Base-by-base conservation (phyloP, 2,329 filamentous ascomycete genomes). In the Paraphaeosphaeria minitans region DNA sequence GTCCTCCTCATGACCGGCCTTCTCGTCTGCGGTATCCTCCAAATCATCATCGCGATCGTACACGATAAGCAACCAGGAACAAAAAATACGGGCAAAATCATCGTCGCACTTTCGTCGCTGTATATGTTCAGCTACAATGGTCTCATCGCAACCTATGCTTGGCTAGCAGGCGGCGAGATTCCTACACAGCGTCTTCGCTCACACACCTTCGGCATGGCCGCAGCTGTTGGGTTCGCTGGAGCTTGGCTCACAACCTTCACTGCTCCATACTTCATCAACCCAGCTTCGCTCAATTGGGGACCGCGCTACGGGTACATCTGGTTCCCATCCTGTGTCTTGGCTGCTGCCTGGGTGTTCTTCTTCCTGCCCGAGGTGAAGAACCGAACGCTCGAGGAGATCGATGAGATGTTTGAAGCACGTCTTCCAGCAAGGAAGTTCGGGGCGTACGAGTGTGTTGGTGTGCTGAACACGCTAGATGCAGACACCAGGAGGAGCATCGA, bases 241-340 rank as follows among this genome's bases (percentile, higher is more conserved):
- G 83, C 82, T 0, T 86, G 84, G 84, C 75, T 84, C 7, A 82
- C 83, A 0, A 85, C 83, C 0, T 86, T 86, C 63, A 86, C 84
- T 0, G 83, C 84, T 2, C 84, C 84, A 0, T 86, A 86, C 65
- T 87, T 87, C 64, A 86, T 87, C 71, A 86, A 86, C 61, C 81
- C 82, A 0, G 69, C 75, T 14, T 71, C 80, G 0, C 70, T 87
- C 41, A 81, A 83, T 63, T 87, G 84, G 84, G 84, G 84, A 0
- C 84, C 84, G 0, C 82, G 82, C 58, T 86, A 86, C 51, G 70
- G 84, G 2, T 86, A 83, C 63, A 84, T 86, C 54, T 87, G 84
- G 84, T 78, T 71, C n/a, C 74, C 74, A 19, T 72, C 68, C 1
- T 76, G 74, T 55, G 57, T 71, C 0, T 58, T 77, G 31, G 66